phyloP scores from a whole-genome alignment of 495 filamentous ascomycete genomes.

The Rusavskia elegans region DNA sequence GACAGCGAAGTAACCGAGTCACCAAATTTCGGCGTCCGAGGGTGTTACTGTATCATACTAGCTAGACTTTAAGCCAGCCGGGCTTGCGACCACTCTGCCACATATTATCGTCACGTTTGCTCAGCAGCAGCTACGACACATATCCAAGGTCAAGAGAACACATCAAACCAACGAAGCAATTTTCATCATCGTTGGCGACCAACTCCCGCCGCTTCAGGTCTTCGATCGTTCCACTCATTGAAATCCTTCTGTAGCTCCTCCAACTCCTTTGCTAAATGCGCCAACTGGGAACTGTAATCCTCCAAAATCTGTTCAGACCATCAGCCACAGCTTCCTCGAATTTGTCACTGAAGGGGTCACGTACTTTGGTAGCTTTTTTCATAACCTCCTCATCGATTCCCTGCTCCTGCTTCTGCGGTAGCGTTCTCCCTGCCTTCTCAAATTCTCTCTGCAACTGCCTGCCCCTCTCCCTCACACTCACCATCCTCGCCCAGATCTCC shows the following conservation, averaged over 20 bases:
- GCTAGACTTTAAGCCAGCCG: too few species aligned
- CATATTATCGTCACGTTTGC: too few species aligned
- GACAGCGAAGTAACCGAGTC: not conserved
- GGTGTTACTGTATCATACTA: too few species aligned
- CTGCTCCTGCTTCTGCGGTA: slow-evolving; percentile 30
- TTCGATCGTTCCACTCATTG: slow-evolving; percentile 46
- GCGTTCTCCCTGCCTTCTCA: slow-evolving; percentile 43
- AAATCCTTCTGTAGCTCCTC: slow-evolving; percentile 65
- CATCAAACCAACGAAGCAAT: not conserved
- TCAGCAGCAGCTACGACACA: too few species aligned
- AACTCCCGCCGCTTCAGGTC: not conserved
- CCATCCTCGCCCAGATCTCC: slow-evolving; percentile 93
- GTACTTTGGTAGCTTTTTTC: slow-evolving; percentile 72
- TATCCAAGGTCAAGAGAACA: too few species aligned
- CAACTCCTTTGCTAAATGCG: slow-evolving; percentile 70
- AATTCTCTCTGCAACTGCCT: slow-evolving; percentile 66
- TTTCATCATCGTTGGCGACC: not conserved
- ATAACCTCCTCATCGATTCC: slow-evolving; percentile 61
- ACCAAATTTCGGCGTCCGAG: too few species aligned
- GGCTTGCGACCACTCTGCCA: too few species aligned
- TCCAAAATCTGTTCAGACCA: slow-evolving; percentile 51
- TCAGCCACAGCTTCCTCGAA: slow-evolving; percentile 5
- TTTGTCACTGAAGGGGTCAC: slow-evolving; percentile 12
- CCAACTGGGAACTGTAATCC: slow-evolving; percentile 77
- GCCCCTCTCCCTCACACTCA: slow-evolving; percentile 66